Evolutionary conservation across 129 eudicot species (phyloP).

Genomic region (Arctium minus): DNA sequence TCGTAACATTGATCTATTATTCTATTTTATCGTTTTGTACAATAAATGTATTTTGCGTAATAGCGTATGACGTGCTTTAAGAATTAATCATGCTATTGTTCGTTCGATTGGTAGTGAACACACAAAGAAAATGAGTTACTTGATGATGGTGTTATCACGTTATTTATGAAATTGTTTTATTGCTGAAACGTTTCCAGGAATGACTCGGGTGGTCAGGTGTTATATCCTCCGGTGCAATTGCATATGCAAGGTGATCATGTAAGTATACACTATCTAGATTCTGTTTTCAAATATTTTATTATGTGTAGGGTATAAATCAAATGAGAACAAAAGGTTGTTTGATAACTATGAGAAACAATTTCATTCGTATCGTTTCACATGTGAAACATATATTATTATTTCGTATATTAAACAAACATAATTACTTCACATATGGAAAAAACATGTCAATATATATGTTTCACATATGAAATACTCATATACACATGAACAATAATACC

Average conservation of each 20-base stretch:
- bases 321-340: not conserved
- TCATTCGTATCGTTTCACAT: too few relatives aligned
- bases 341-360: too few relatives aligned
- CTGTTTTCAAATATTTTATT: not conserved
- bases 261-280: not conserved
- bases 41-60: not conserved
- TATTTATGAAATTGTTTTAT: not conserved
- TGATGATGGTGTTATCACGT: not conserved
- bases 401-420: not conserved
- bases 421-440: too few relatives aligned
- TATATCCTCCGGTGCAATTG: conserved; percentile 38
- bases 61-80: too few relatives aligned
- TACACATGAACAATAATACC: not conserved
- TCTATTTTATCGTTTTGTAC: not conserved
- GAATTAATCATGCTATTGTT: not conserved
- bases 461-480: too few relatives aligned
- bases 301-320: not conserved
- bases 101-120: not conserved
- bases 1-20: too few relatives aligned
- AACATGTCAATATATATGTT: not conserved
- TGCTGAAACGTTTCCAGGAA: conserved; percentile 7
- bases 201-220: not conserved
- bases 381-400: not conserved
- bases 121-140: not conserved
- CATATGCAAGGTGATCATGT: conserved; percentile 27